These are phyloP conservation scores for Linnemannia exigua DNA, from an alignment of 192 early-diverging fungal genomes.

Conservation along the genomic window DNA sequence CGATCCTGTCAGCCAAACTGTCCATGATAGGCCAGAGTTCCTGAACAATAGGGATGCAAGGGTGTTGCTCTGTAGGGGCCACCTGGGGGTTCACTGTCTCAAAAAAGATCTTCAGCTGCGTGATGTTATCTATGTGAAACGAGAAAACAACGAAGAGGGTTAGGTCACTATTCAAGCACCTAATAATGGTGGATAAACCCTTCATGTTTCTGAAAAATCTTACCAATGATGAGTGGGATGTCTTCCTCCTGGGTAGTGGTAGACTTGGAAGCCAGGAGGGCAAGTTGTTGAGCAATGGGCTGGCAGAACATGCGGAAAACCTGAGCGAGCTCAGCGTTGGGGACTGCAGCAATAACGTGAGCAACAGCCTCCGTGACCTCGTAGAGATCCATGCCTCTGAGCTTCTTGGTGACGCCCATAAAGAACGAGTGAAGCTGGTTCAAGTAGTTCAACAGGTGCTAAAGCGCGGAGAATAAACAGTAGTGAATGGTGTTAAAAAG, in stretches of 20 bases:
- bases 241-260: constrained; percentile 53
- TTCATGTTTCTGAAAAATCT: not conserved
- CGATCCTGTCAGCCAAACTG: constrained; percentile 66
- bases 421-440: constrained; percentile 89
- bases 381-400: constrained; percentile 76
- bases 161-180: not conserved
- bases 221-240: constrained; percentile 52
- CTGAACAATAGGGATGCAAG: constrained; percentile 74
- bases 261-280: constrained; percentile 67
- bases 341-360: constrained; percentile 88
- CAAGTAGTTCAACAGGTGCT: constrained; percentile 83
- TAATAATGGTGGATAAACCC: too few species aligned
- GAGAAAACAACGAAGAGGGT: not conserved
- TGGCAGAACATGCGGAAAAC: constrained; percentile 81
- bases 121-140: constrained; percentile 60
- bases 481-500: not conserved
- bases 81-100: constrained; percentile 67
- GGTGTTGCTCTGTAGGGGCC: constrained; percentile 66
- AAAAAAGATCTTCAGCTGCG: constrained; percentile 75
- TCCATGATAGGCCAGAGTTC: constrained; percentile 84
- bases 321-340: constrained; percentile 66
- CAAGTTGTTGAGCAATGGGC: constrained; percentile 80
- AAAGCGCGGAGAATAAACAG: constrained; percentile 12
- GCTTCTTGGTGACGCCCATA: constrained; percentile 74
- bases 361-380: constrained; percentile 93